A percentile compares a stretch with the other conserved stretches of the same genome.
These are phyloP conservation scores for Mycena filopes DNA, from an alignment of 768 basidiomycete genomes.

Conservation along the genomic window DNA sequence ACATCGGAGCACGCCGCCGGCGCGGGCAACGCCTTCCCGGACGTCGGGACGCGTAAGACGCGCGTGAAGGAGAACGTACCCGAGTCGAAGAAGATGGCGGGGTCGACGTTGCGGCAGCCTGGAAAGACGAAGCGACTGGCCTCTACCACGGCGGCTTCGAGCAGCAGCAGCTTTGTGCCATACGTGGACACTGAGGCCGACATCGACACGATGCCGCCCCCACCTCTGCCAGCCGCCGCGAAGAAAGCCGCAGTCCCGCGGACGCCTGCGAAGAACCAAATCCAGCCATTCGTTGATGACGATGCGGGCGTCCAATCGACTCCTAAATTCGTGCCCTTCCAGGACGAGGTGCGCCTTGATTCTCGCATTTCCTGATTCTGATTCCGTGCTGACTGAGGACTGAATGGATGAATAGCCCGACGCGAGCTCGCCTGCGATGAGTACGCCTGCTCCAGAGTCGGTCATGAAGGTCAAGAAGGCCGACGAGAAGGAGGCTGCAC, in stretches of 20 bases:
- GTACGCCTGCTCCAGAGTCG: slow-evolving; percentile 57
- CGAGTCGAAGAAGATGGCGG: slow-evolving; percentile 74
- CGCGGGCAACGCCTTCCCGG: slow-evolving; percentile 67
- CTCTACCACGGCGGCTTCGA: slow-evolving; percentile 47
- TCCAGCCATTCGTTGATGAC: slow-evolving; percentile 55
- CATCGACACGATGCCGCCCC: slow-evolving; percentile 58
- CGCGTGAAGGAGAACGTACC: slow-evolving; percentile 84
- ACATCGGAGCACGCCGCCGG: slow-evolving; percentile 55
- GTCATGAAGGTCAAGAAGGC: slow-evolving; percentile 74
- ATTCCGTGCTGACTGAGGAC: slow-evolving; percentile 24
- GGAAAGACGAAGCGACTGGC: slow-evolving; percentile 65
- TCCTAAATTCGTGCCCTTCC: slow-evolving; percentile 76
- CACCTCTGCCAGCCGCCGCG: slow-evolving; percentile 44
- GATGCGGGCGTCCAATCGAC: slow-evolving; percentile 52
- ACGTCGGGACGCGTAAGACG: slow-evolving; percentile 80
- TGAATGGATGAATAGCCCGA: slow-evolving; percentile 35
- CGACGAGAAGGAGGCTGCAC: slow-evolving; percentile 51
- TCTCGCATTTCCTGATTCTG: slow-evolving; percentile 3
- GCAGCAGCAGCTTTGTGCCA: slow-evolving; percentile 66
- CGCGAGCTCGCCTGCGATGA: slow-evolving; percentile 43
- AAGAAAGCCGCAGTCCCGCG: slow-evolving; percentile 29
- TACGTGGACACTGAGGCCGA: slow-evolving; percentile 70
- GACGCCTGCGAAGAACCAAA: slow-evolving; percentile 43
- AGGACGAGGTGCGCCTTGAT: slow-evolving; percentile 79
- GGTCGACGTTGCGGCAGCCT: slow-evolving; percentile 72